Evolutionary conservation across 345 rosid species (phyloP), one percentile per base, ranked within the genome.

Genomic region (Acer saccharum): DNA sequence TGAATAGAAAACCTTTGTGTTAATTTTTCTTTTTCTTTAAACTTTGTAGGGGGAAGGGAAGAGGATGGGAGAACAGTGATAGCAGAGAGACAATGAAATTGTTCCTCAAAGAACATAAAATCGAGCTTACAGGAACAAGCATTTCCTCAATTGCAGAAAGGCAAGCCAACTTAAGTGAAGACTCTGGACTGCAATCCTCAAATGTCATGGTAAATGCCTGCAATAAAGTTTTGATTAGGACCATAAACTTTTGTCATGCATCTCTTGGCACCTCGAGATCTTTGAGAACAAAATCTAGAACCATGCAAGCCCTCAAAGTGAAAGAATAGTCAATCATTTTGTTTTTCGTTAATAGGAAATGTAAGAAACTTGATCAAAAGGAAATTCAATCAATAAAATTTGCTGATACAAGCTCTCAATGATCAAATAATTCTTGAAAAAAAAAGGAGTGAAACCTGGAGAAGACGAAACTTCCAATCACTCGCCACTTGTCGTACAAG

Each of bases 151-250:
- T 71, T 20, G 71, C 77, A 57, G 90, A 79, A 76, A 94, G 87
- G 84, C 92, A 96, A 41, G 93, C 89, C 73, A 90, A 52, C 73
- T 87, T 94, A 41, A 92, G 84, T 43, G 84, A 44, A 79, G 97
- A 92, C 68, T 83, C 91, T 50, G 91, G 90, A 78, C 83, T 83
- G 82, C 95, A 92, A 70, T 78, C 79, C 80, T 71, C 87, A 82
- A 91, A 94, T 76, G 94, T 79, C 77, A 18, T 62, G 14, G 94
- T 92, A 86, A 96, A 96, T 70, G 97, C 97, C 99, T 94, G 93
- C 75, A 84, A 81, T 55, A 62, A 57, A 73, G 66, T 52, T 46
- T 55, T 77, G 32, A 82, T 68, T 20, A 17, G 62, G 60, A 77
- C 10, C 50, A 74, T 61, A 48, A 50, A 63, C 20, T 65, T 21